Evolutionary conservation across 371 early-diverging fungal genomes (phyloP).

Genomic region (Apophysomyces elegans): DNA sequence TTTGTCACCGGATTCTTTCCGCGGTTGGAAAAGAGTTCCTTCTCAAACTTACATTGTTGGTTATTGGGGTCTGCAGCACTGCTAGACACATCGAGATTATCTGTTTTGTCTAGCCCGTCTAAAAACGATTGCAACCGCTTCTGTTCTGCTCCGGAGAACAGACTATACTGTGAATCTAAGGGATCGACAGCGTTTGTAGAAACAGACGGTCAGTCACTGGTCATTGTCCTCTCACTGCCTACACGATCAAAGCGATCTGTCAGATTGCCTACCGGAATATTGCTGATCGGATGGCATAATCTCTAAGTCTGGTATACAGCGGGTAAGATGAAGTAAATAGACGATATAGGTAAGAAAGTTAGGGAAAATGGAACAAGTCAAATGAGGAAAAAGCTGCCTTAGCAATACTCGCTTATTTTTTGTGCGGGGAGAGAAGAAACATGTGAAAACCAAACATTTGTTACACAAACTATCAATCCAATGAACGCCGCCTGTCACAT

Average conservation of each 20-base stretch:
- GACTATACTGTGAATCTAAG: conserved; percentile 10
- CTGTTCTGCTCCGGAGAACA: conserved; percentile 20
- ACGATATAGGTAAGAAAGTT: background rate
- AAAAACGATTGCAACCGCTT: conserved; percentile 22
- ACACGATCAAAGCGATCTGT: conserved; percentile 8
- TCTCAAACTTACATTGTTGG: conserved; percentile 13
- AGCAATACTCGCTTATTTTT: background rate
- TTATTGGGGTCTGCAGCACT: background rate
- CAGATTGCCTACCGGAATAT: conserved; percentile 2
- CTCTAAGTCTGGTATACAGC: background rate
- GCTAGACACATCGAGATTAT: conserved; percentile 1
- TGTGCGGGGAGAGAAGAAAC: conserved; percentile 7
- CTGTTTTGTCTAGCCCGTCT: conserved; percentile 14
- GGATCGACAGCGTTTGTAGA: background rate
- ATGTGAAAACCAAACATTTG: background rate
- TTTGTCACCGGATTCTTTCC: conserved; percentile 17
- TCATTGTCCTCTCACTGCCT: background rate
- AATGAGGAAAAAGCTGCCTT: conserved; percentile 11
- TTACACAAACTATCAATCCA: background rate
- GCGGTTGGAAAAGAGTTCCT: conserved; percentile 12
- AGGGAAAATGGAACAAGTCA: conserved; percentile 1
- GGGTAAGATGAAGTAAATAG: background rate
- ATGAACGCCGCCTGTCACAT: background rate
- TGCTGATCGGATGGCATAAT: conserved; percentile 11
- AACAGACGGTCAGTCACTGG: background rate